phyloP scores from a whole-genome alignment of 345 rosid species.

The Durio zibethinus region DNA sequence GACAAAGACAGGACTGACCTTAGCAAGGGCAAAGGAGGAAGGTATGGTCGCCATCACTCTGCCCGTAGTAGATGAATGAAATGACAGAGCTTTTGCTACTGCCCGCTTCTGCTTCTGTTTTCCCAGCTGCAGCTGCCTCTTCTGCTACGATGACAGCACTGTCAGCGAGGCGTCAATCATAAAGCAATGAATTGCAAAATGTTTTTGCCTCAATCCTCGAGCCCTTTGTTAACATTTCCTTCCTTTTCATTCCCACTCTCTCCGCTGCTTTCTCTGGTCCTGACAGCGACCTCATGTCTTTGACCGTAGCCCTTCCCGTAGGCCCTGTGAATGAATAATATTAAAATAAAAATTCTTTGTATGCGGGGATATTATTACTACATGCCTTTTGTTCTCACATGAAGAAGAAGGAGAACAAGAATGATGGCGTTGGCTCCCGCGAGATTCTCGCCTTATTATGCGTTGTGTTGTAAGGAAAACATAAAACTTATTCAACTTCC shows the following conservation, averaged over 20 bases:
- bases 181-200: conserved; percentile 66
- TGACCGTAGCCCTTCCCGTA: conserved; percentile 26
- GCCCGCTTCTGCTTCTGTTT: conserved; percentile 12
- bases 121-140: neutral
- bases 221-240: neutral
- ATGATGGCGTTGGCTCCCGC: conserved; percentile 37
- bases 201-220: conserved; percentile 38
- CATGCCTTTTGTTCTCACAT: conserved; percentile 30
- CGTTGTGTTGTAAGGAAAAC: conserved; percentile 24
- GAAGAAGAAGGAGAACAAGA: neutral
- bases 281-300: conserved; percentile 31
- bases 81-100: conserved; percentile 6
- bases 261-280: conserved; percentile 1
- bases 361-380: neutral
- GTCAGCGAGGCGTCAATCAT: conserved; percentile 70
- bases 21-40: conserved; percentile 7
- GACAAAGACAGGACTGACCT: conserved; percentile 48
- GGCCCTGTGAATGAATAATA: conserved; percentile 18
- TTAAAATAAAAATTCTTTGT: too few relatives aligned
- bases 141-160: conserved; percentile 38
- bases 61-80: neutral
- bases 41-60: conserved; percentile 45
- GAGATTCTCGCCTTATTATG: conserved; percentile 49
- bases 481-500: neutral
- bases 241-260: neutral